Evolutionary conservation across 805 yeast species (phyloP), one percentile per base, ranked within the genome.

Genomic region (Myxozyma melibiosi): DNA sequence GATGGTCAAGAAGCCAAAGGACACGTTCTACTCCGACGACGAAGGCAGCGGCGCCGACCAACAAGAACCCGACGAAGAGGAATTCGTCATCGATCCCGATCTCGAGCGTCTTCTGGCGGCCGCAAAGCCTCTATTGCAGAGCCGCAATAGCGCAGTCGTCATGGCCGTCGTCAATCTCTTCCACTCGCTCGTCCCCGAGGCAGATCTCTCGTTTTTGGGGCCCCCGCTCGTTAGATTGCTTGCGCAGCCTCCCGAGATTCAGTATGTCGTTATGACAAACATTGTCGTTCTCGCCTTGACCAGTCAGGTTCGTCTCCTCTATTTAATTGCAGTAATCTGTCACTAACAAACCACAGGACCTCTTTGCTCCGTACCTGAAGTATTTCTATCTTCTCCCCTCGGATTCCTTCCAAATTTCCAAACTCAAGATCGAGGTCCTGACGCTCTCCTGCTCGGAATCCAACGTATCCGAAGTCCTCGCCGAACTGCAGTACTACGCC

Each of bases 401-500:
- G 1, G 96, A 89, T 65, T 64, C 73, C 0, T 47, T 65, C 0
- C 63, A 68, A 1, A 71, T 76, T 13, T 77, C 86, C 5, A 71
- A 73, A 40, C 71, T 78, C 46, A 92, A 90, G 69, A 69, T 91
- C 5, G 76, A 77, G 46, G 80, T 88, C 20, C 71, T 90, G 37
- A 77, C 89, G 4, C 74, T 78, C 22, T 72, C 89, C n/a, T 78
- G 83, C 34, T 77, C 78, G 53, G 81, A 79, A 37, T 67, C 71
- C 9, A 88, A 81, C 64, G 80, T 82, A 42, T 74, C 76, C 20
- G 55, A 66, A 2, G 77, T 88, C 3, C 71, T 85, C 30, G 76
- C 78, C 31, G 95, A 90, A 68, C 70, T 90, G 30, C 85, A 84
- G 66, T 82, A 82, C 66, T 80, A 82, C 58, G 80, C 82, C 0